Percentiles rank a stretch among this genome's conserved stretches.
These are phyloP conservation scores for Ceratobasidium sp. DNA, from an alignment of 1,284 basidiomycete genomes.

Conservation along the genomic window DNA sequence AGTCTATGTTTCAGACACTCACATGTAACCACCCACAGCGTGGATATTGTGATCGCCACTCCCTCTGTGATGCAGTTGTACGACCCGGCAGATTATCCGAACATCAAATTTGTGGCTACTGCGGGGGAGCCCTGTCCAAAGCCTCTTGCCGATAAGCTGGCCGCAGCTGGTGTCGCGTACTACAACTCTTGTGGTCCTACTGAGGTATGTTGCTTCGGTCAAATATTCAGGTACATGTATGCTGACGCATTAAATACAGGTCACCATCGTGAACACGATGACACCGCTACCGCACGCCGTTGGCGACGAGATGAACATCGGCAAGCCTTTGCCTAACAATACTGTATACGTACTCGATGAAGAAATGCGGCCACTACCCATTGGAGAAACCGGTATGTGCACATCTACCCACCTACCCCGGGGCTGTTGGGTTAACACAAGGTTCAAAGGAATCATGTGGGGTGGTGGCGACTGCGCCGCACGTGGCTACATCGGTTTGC, in stretches of 20 bases:
- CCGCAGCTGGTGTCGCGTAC: conserved; percentile 51
- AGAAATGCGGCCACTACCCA: conserved; percentile 62
- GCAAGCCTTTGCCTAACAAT: conserved; percentile 68
- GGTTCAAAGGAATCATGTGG: conserved; percentile 64
- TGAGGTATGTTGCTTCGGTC: conserved; percentile 55
- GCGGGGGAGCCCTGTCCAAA: conserved; percentile 71
- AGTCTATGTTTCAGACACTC: background rate
- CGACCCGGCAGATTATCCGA: conserved; percentile 66
- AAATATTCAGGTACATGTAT: conserved; percentile 17
- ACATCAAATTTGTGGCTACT: conserved; percentile 67
- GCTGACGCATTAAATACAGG: conserved; percentile 53
- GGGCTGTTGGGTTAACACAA: background rate
- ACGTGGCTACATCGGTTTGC: conserved; percentile 65
- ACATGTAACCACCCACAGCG: conserved; percentile 55
- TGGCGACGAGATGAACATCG: conserved; percentile 62
- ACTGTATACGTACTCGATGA: conserved; percentile 68
- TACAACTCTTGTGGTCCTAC: conserved; percentile 65
- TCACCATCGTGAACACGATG: conserved; percentile 70
- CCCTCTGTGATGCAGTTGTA: conserved; percentile 64
- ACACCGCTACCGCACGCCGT: conserved; percentile 59
- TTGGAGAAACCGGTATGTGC: conserved; percentile 56
- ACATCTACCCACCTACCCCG: background rate
- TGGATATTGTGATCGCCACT: conserved; percentile 67
- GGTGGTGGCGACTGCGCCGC: conserved; percentile 66
- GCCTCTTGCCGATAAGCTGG: conserved; percentile 53